Base-by-base conservation (phyloP, 2,329 filamentous ascomycete genomes). In the Trichophyton simii region DNA sequence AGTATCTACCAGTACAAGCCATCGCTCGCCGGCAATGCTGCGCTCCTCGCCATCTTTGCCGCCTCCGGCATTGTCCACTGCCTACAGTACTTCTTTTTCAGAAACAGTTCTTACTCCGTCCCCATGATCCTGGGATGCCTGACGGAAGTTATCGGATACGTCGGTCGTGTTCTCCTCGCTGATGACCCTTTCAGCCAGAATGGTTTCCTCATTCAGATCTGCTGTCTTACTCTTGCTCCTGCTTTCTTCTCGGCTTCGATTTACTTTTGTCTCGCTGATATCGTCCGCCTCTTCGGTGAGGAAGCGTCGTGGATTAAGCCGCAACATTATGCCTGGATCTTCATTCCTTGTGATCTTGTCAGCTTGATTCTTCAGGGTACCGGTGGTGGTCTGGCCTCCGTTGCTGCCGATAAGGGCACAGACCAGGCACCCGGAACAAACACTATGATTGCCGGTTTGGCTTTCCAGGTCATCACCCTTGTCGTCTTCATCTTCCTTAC, bases 151-250 rank as follows among this genome's bases (percentile, higher is more conserved):
- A 67, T 86, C 38, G 86, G 86, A 18, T 88, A 88, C 64, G 71
- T 74, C 0, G 86, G 83, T 1, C 78, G 86, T 9, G 75, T 87
- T 59, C 68, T 83, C 67, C 73, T 85, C 62, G 78, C 80, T 64
- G 64, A 78, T 52, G 81, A 87, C 66, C 82, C 83, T 0, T 87
- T 84, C 68, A 75, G 69, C 57, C 80, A 85, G 68, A 68, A 69
- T 11, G 82, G 79, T 6, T 88, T 88, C 69, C 78, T 87, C 69
- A 78, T 87, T n/a, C 83, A 88, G 68, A 86, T 87, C 65, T 75
- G 80, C 63, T 85, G 82, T 71, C 76, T 87, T 58, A 82, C 79
- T 66, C 79, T 80, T 52, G 78, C 74, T 0, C 80, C 80, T 8
- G 80, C 82, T 60, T 84, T 82, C 70, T 78, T 81, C 67, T 78